Conservation (phyloP, 345 rosid genomes). For the Syzygium aromaticum region DNA sequence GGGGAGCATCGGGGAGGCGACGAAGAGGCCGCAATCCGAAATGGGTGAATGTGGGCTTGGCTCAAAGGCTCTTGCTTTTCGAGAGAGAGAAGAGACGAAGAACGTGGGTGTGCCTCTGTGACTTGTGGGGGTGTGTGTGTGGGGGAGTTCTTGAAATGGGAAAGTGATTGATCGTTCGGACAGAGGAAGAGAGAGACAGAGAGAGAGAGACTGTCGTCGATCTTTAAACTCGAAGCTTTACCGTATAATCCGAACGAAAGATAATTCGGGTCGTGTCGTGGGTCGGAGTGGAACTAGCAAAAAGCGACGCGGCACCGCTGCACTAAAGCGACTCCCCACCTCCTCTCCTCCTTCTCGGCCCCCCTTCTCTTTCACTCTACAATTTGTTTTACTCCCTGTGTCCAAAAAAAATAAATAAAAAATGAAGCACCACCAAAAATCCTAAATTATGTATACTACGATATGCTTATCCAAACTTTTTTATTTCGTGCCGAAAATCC, state of each 20-base stretch:
- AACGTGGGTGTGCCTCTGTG: not conserved
- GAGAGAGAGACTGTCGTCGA: not conserved
- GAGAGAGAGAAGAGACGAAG: not conserved
- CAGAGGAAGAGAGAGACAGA: not conserved
- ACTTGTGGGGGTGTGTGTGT: not conserved
- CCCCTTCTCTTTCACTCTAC: not conserved
- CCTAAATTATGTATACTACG: too few species aligned
- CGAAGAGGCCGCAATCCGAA: conserved; percentile 2
- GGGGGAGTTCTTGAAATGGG: not conserved
- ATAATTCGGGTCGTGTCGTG: not conserved
- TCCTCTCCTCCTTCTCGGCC: not conserved
- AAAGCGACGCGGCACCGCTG: conserved; percentile 13
- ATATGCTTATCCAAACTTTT: too few species aligned
- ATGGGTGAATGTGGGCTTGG: not conserved
- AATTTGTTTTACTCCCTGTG: not conserved
- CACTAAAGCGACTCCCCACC: not conserved
- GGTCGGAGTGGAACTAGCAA: conserved; percentile 21
- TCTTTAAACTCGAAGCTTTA: not conserved
- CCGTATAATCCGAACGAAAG: not conserved
- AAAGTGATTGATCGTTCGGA: not conserved
- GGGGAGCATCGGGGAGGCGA: not conserved
- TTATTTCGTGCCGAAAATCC: too few species aligned
- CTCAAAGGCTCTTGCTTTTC: not conserved
- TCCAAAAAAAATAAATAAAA: not conserved
- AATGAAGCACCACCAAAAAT: too few species aligned